Conservation (phyloP, 495 filamentous ascomycete genomes). For the Daldinia caldariorum region DNA sequence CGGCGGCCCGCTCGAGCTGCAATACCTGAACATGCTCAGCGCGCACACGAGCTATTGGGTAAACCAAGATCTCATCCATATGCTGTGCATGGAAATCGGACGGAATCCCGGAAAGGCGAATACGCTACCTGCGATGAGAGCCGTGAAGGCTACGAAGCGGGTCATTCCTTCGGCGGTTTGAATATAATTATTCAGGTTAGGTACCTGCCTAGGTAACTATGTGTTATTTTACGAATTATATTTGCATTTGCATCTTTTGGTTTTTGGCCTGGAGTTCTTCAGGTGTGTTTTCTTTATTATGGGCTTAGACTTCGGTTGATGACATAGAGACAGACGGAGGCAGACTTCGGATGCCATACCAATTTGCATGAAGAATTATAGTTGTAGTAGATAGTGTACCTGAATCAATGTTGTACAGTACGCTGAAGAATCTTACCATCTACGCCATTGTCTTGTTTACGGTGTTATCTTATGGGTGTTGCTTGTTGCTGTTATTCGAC, state of each 20-base stretch:
- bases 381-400: conserved; percentile 9
- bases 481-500: neutral
- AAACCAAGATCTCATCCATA: conserved; percentile 81
- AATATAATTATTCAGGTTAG: conserved; percentile 1
- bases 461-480: neutral
- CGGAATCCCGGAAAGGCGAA: conserved; percentile 73
- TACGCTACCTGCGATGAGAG: conserved; percentile 73
- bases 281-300: conserved; percentile 1
- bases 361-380: conserved; percentile 15
- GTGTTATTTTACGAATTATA: conserved; percentile 3
- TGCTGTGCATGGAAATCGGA: conserved; percentile 88
- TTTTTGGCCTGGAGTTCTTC: conserved; percentile 36
- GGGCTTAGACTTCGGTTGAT: conserved; percentile 17
- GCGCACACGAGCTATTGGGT: conserved; percentile 97
- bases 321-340: conserved; percentile 21
- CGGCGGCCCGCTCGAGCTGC: conserved; percentile 85
- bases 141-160: conserved; percentile 70
- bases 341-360: conserved; percentile 36
- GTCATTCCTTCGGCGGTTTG: conserved; percentile 28
- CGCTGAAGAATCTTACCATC: neutral
- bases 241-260: neutral
- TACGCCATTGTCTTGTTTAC: neutral
- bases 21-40: conserved; percentile 96
- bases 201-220: too few relatives aligned
- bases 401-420: conserved; percentile 3